Base-by-base conservation (phyloP, 2,329 filamentous ascomycete genomes). In the Paraphoma chrysanthemicola region DNA sequence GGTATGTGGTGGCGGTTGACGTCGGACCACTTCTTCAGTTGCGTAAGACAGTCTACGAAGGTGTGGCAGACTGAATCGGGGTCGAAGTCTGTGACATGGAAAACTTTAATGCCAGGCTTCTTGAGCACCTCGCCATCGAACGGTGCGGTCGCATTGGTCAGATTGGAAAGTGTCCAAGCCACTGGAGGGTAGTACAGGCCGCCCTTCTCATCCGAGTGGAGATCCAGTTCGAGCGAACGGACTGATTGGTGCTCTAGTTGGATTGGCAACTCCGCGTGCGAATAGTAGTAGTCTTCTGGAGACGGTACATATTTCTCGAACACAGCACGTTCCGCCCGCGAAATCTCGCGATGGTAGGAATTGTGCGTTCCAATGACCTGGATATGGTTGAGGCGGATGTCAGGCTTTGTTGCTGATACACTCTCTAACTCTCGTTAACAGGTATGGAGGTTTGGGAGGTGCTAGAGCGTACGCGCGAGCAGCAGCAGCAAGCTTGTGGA, bases 351-450 rank as follows among this genome's bases (percentile, higher is more conserved):
- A 57, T 84, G 82, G 67, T 84, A 84, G 58, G 78, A 81, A 68
- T 84, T 84, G 66, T 84, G 82, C 0, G 81, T 82, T 60, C 81
- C 82, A 38, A 83, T 70, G 42, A 83, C 78, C 63, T 84, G 82
- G 45, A 83, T 79, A 45, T 84, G 80, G 66, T 84, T 84, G 72
- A 84, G 78, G 48, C 80, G 81, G 48, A 83, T 66, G 48, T 66
- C 59, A 6, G 59, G 18, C 23, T 52, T 39, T 11, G 12, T 44
- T 1, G 31, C 43, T 39, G 31, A 41, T 41, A 31, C 50, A 23
- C 31, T 52, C n/a, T 52, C 50, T 52, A 6, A 1, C 12, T 28
- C n/a, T 17, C 6, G 8, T 46, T 14, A 46, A 28, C 12, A 29
- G 11, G 14, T 28, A 14, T 23, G n/a, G 12, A 31, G n/a, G 8